Evolutionary conservation across 2,329 filamentous ascomycete genomes (phyloP).

Genomic region (Tolypocladium sp.): DNA sequence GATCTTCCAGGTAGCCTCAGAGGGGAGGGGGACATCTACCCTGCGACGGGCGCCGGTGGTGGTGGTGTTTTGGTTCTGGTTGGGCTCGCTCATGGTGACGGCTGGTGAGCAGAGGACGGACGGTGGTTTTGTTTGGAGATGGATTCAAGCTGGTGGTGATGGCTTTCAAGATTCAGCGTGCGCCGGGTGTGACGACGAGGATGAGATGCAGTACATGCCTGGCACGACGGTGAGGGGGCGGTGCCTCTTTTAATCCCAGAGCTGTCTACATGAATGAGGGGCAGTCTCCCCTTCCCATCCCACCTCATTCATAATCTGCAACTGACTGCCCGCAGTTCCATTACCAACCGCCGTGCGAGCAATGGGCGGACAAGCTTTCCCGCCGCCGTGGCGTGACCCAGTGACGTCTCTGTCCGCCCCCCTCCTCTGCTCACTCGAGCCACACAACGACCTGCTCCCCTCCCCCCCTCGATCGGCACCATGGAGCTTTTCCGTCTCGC

Average conservation of each 20-base stretch:
- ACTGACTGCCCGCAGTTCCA: neutral
- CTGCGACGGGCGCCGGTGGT: constrained; percentile 17
- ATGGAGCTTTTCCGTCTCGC: neutral
- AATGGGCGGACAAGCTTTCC: neutral
- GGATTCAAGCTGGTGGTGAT: neutral
- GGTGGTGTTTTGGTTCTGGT: constrained; percentile 10
- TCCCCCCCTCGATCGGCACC: neutral
- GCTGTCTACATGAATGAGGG: neutral
- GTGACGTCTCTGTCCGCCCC: neutral
- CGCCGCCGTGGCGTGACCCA: neutral
- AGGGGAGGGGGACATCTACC: constrained; percentile 9
- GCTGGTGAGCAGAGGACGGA: neutral
- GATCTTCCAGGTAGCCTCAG: too few relatives aligned
- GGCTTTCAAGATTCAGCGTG: neutral
- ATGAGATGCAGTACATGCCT: neutral
- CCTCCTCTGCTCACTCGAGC: neutral
- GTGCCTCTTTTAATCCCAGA: neutral
- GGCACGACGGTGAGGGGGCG: neutral
- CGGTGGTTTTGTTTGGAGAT: neutral
- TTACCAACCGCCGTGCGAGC: neutral
- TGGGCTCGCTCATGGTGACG: constrained; percentile 19
- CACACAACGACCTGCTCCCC: neutral
- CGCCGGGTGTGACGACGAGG: neutral
- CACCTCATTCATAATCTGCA: neutral
- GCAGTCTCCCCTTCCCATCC: neutral